Evolutionary conservation across 164 flowering plant species (phyloP).

Genomic region (Buxus sempervirens): DNA sequence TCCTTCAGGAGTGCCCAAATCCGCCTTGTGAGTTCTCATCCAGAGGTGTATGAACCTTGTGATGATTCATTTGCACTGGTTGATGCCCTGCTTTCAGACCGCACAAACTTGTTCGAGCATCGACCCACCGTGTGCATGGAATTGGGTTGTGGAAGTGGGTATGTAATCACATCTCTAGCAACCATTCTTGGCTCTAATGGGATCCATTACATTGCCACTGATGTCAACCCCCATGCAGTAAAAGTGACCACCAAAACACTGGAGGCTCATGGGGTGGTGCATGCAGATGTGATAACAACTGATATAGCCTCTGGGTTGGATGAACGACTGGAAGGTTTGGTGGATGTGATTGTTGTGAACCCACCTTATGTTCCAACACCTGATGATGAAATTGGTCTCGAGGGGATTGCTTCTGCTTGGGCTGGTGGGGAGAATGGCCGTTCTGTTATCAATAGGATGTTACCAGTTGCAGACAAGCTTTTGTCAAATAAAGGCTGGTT

Average conservation of each 20-base stretch:
- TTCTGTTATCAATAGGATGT: slow-evolving; percentile 68
- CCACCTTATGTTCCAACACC: slow-evolving; percentile 99
- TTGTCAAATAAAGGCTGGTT: slow-evolving; percentile 83
- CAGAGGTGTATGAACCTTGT: slow-evolving; percentile 94
- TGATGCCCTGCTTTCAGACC: slow-evolving; percentile 85
- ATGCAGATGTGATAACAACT: slow-evolving; percentile 64
- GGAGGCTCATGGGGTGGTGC: slow-evolving; percentile 73
- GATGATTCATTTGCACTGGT: slow-evolving; percentile 93
- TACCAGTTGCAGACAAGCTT: slow-evolving; percentile 63
- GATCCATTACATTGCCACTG: slow-evolving; percentile 69
- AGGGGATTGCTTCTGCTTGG: slow-evolving; percentile 83
- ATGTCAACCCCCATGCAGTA: slow-evolving; percentile 71
- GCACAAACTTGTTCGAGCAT: slow-evolving; percentile 53
- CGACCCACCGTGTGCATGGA: slow-evolving; percentile 71
- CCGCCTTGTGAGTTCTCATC: slow-evolving; percentile 71
- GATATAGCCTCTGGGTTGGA: slow-evolving; percentile 69
- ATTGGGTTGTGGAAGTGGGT: slow-evolving; percentile 92
- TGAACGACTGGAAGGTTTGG: slow-evolving; percentile 45
- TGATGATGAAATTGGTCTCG: slow-evolving; percentile 79
- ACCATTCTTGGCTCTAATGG: slow-evolving; percentile 52
- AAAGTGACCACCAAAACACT: slow-evolving; percentile 59
- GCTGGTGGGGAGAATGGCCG: slow-evolving; percentile 97
- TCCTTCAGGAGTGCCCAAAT: slow-evolving; percentile 61
- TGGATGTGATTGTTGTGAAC: slow-evolving; percentile 86
- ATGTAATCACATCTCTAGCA: slow-evolving; percentile 83